Conservation (phyloP, 2,329 filamentous ascomycete genomes). For the Elsinoe batatas region DNA sequence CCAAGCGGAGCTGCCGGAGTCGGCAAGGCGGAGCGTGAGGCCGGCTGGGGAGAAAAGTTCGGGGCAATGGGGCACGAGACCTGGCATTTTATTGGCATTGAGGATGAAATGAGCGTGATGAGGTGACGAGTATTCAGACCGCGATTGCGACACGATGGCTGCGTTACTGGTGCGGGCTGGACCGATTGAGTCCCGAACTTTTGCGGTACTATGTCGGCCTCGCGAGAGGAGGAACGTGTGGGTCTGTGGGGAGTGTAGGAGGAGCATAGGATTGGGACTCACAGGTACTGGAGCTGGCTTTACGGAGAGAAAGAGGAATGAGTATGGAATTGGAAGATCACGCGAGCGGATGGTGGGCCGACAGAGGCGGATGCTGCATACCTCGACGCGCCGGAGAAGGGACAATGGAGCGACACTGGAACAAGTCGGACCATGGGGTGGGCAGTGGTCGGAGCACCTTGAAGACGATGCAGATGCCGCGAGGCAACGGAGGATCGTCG, state of each 20-base stretch:
- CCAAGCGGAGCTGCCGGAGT: not conserved
- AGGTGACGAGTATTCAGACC: not conserved
- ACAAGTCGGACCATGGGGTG: not conserved
- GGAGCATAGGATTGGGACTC: not conserved
- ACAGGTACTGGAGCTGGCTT: not conserved
- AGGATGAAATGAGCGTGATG: not conserved
- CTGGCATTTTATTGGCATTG: not conserved
- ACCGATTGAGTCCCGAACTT: constrained; percentile 15
- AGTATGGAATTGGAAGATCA: constrained; percentile 4
- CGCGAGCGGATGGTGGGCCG: not conserved
- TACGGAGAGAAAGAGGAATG: constrained; percentile 14
- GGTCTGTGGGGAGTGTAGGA: constrained; percentile 19
- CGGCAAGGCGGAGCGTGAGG: not conserved
- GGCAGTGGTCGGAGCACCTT: not conserved
- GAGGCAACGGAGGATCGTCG: not conserved
- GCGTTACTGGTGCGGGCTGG: constrained; percentile 20
- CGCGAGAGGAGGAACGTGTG: constrained; percentile 18
- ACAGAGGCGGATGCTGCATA: not conserved
- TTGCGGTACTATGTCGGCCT: constrained; percentile 13
- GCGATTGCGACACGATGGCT: constrained; percentile 17
- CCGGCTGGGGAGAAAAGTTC: not conserved
- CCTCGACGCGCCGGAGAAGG: not conserved
- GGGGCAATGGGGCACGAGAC: not conserved
- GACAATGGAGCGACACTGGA: not conserved
- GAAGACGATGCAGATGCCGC: not conserved